Evolutionary conservation across 2,329 filamentous ascomycete species (phyloP), one percentile per base, ranked within the genome.

Genomic region (Colletotrichum noveboracense): DNA sequence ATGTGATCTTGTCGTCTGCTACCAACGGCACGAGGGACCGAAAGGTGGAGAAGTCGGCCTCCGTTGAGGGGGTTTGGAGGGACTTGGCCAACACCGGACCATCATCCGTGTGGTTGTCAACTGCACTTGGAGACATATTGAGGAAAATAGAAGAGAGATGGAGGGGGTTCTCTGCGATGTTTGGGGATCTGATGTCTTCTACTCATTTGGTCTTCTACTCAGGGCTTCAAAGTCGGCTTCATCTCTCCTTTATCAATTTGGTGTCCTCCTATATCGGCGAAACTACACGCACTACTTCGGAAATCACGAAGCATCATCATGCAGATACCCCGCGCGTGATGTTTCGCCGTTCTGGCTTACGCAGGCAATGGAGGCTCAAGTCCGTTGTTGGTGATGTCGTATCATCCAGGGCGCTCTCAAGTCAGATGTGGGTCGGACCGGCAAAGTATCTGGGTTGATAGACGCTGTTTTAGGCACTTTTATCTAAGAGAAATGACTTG

Each of bases 21-120:
- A 79, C 76, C 1, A 80, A 61, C 0, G 80, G 80, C 4, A 81
- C 79, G 1, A 81, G 76, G 24, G 70, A 76, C 4, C 80, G 78
- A 64, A 77, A 77, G 4, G 68, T 48, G 0, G 78, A 77, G 65
- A 81, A 81, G 21, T 52, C 79, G 77, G 58, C 56, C 26, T 38
- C 34, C 1, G 55, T 16, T 16, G 21, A 58, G 9, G 32, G 16
- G 43, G 4, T 6, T 14, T 52, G 66, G 14, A 16, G 7, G 5
- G 66, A 21, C 12, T 69, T 52, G 16, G 36, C 21, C 18, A 14
- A 12, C 12, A 21, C 13, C 14, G 24, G 8, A 13, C 3, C 26
- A 26, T 43, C 26, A 14, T 58, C 66, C 13, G 32, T 24, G 5
- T 56, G 52, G 21, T 60, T 56, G 4, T 32, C 6, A n/a, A 70